Base-by-base conservation (phyloP, 306 rosid species). In the Datisca glomerata region DNA sequence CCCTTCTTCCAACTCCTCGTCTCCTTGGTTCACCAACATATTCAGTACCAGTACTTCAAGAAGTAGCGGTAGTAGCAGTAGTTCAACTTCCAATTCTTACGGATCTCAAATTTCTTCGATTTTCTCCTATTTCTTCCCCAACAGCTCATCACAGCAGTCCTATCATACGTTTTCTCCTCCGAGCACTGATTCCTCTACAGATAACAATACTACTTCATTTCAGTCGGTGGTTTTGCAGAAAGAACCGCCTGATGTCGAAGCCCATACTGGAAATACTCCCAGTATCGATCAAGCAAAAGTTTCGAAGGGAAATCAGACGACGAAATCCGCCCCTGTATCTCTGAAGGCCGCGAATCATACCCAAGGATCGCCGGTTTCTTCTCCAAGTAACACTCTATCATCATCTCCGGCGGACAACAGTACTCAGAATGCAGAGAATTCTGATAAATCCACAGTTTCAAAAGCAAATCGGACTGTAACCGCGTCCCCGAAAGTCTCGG, bases 1-100 rank as follows among this genome's bases (percentile, higher is more conserved):
- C 9, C 81, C 95, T 47, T 65, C 93, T 20, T 37, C 73, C 0
- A 71, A 59, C 56, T 60, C 87, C 8, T 54, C 55, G 5, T 60
- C 92, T 8, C 94, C 96, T 1, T 64, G 73, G 65, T 76, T 81
- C 57, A 37, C 74, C 44, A 71, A 57, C 67, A 57, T 86, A 3
- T 76, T 86, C 35, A 6, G 12, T 18, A 43, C 56, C 29, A 13
- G 45, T 4, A 9, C 62, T 6, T 2, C 47, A 7, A 1, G 49
- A 2, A 35, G n/a, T 4, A 2, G 18, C 2, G 7, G 33, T 10
- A 1, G 49, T 3, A 35, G n/a, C 3, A 2, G 18, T 4, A 10
- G 33, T 18, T 1, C 66, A 2, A 2, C 72, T 0, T 4, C 43
- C 15, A 18, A 2, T 21, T 35, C 71, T 9, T 23, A 51, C 16